These are phyloP conservation scores for Megacollybia marginata DNA, from an alignment of 768 basidiomycete genomes.

Conservation along the genomic window DNA sequence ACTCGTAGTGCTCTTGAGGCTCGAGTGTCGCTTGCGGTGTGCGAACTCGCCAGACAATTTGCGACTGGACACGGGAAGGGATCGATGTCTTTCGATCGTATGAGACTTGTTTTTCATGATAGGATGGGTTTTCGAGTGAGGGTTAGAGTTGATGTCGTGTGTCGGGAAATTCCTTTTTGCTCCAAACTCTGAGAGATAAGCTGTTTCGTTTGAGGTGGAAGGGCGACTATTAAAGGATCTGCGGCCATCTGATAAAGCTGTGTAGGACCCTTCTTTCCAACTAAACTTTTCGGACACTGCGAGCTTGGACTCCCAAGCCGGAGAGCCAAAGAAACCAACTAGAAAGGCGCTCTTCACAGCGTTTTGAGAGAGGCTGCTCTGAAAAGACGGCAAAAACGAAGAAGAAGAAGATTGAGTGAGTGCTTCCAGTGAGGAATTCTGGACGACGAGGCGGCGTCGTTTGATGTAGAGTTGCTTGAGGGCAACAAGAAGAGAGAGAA, in stretches of 20 bases:
- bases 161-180: not conserved
- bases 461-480: constrained; percentile 22
- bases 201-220: not conserved
- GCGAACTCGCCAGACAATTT: constrained; percentile 8
- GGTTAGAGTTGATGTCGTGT: not conserved
- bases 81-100: constrained; percentile 16
- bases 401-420: constrained; percentile 10
- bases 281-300: not conserved
- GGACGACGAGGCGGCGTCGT: constrained; percentile 12
- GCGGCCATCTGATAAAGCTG: not conserved
- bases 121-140: not conserved
- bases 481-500: constrained; percentile 18
- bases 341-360: constrained; percentile 26
- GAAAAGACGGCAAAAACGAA: constrained; percentile 9
- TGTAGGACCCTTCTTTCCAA: constrained; percentile 1
- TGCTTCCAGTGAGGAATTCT: constrained; percentile 6
- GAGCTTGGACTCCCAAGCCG: constrained; percentile 30
- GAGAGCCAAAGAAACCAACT: constrained; percentile 39
- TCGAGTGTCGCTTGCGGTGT: constrained; percentile 15
- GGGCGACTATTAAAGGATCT: not conserved
- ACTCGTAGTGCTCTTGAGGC: constrained; percentile 15
- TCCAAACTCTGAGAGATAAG: not conserved
- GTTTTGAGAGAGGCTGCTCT: not conserved
- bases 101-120: not conserved
- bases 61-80: constrained; percentile 19